Conservation (phyloP, 1,284 basidiomycete species). For the Coniophora puteana region DNA sequence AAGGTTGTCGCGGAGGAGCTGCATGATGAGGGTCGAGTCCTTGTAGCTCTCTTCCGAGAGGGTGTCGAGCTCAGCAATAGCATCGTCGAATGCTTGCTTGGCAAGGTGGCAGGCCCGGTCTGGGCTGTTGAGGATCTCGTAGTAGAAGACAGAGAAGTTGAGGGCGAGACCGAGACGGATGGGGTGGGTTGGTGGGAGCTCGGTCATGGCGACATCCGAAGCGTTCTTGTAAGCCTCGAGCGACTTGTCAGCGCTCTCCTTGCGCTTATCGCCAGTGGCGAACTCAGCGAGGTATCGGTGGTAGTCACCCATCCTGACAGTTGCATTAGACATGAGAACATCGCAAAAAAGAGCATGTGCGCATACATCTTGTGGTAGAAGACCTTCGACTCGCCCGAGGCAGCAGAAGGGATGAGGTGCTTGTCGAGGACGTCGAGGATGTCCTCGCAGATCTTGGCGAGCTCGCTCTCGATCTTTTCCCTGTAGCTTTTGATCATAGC, state of each 20-base stretch:
- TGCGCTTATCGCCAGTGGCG: constrained; percentile 98
- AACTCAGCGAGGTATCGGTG: constrained; percentile 99
- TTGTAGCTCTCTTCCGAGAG: constrained; percentile 99
- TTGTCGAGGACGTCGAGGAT: constrained; percentile 98
- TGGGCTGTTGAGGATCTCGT: constrained; percentile 99
- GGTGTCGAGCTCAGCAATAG: constrained; percentile 99
- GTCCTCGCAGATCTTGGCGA: constrained; percentile 99
- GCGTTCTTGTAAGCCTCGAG: constrained; percentile 99
- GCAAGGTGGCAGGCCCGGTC: constrained; percentile 99
- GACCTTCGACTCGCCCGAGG: constrained; percentile 98
- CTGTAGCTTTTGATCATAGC: constrained; percentile 99
- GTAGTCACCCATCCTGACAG: constrained; percentile 97
- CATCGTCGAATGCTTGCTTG: constrained; percentile 99
- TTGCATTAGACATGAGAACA: constrained; percentile 1
- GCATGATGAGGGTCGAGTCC: constrained; percentile 99
- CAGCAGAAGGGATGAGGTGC: constrained; percentile 98
- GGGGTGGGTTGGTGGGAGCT: constrained; percentile 98
- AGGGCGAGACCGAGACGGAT: constrained; percentile 98
- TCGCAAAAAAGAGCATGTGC: neutral
- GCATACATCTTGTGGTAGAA: constrained; percentile 99
- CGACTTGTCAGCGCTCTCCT: constrained; percentile 98
- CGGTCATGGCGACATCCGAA: constrained; percentile 95
- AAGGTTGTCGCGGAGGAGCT: constrained; percentile 97
- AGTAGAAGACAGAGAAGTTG: constrained; percentile 99
- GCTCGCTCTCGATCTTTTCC: constrained; percentile 97